Conservation (phyloP, 177 flowering plant species). For the Vitis hybrid region DNA sequence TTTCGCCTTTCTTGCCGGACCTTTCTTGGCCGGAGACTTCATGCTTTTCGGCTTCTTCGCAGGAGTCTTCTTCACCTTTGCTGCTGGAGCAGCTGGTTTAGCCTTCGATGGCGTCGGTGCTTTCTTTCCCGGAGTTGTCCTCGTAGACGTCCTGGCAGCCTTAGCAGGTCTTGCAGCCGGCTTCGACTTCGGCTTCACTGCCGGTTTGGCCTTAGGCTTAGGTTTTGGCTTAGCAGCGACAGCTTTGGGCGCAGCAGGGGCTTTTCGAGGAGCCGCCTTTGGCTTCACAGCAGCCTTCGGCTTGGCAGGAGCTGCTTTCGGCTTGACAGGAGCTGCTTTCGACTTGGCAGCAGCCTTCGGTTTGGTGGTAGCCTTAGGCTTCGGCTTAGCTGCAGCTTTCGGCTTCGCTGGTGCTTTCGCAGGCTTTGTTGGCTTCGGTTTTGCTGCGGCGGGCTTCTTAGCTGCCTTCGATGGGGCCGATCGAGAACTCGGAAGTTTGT, state of each 20-base stretch:
- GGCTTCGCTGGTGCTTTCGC: constrained; percentile 15
- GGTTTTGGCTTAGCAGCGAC: constrained; percentile 9
- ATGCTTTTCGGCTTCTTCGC: constrained; percentile 35
- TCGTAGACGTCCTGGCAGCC: constrained; percentile 20
- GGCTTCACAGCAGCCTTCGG: constrained; percentile 24
- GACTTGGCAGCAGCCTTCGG: constrained; percentile 1
- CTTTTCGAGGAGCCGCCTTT: constrained; percentile 16
- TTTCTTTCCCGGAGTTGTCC: constrained; percentile 20
- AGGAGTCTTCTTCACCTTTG: constrained; percentile 14
- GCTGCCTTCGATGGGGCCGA: constrained; percentile 7
- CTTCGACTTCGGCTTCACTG: constrained; percentile 14
- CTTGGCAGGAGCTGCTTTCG: constrained; percentile 13
- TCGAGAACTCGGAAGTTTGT: constrained; percentile 14
- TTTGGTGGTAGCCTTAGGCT: constrained; percentile 18
- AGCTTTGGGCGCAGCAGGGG: background rate
- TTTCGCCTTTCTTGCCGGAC: constrained; percentile 26
- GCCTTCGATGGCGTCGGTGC: constrained; percentile 10
- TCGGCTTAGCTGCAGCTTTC: constrained; percentile 5
- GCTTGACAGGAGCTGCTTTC: constrained; percentile 10
- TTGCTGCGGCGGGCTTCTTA: constrained; percentile 10
- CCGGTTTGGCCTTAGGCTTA: constrained; percentile 6
- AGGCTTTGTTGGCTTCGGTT: constrained; percentile 2
- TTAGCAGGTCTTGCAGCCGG: constrained; percentile 12
- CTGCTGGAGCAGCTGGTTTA: background rate
- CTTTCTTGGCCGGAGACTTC: constrained; percentile 39